Percentiles rank a stretch among this genome's conserved stretches.
phyloP scores from a whole-genome alignment of 2,329 filamentous ascomycete species.

The Pseudocercospora cruenta region DNA sequence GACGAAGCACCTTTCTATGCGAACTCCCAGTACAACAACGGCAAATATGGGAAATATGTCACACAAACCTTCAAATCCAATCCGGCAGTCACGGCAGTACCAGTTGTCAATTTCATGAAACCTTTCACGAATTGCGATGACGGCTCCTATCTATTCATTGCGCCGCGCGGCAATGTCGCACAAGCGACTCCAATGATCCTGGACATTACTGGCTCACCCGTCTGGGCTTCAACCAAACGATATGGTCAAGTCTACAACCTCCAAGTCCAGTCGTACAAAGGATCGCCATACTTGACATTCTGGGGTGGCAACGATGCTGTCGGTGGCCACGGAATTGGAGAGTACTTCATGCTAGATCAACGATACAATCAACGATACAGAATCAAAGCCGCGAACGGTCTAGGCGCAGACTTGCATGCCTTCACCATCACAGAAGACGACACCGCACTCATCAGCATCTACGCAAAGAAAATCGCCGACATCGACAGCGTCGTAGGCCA shows the following conservation, averaged over 20 bases:
- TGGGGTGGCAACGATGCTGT: slow-evolving; percentile 54
- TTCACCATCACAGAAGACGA: slow-evolving; percentile 46
- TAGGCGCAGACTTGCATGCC: slow-evolving; percentile 46
- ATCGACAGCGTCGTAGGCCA: slow-evolving; percentile 31
- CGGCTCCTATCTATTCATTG: slow-evolving; percentile 35
- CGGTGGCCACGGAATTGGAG: slow-evolving; percentile 53
- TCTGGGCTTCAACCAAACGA: slow-evolving; percentile 29
- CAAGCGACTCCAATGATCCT: slow-evolving; percentile 26
- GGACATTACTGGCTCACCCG: slow-evolving; percentile 19
- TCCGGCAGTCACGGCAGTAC: slow-evolving; percentile 36
- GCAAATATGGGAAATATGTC: slow-evolving; percentile 42
- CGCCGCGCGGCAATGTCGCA: slow-evolving; percentile 29
- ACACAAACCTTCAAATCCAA: slow-evolving; percentile 41
- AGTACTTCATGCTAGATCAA: slow-evolving; percentile 49
- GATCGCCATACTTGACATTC: slow-evolving; percentile 52
- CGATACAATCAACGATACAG: slow-evolving; percentile 40
- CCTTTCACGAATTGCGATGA: slow-evolving; percentile 38
- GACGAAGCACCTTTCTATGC: slow-evolving; percentile 27
- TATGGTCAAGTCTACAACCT: slow-evolving; percentile 50
- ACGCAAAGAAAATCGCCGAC: slow-evolving; percentile 30
- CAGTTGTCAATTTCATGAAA: slow-evolving; percentile 37
- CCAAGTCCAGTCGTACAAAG: slow-evolving; percentile 50
- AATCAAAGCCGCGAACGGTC: slow-evolving; percentile 43
- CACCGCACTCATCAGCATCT: slow-evolving; percentile 49
- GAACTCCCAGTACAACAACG: slow-evolving; percentile 39